phyloP scores from a whole-genome alignment of 305 asterid genomes.

The Fraxinus latifolia region DNA sequence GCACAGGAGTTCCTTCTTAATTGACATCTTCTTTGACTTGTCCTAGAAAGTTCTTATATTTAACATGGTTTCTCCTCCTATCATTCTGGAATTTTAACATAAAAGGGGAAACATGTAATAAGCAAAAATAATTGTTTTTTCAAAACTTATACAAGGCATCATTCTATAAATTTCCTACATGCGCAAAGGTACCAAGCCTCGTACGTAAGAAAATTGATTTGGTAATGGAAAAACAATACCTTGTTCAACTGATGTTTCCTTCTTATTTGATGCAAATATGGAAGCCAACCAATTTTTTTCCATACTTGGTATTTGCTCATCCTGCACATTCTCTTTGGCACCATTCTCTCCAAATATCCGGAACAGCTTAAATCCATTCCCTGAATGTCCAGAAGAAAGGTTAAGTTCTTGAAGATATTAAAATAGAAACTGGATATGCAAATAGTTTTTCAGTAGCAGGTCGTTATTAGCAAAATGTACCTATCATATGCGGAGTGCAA shows the following conservation, averaged over 20 bases:
- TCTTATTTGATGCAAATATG: conserved; percentile 42
- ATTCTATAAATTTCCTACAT: not conserved
- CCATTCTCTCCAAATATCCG: conserved; percentile 38
- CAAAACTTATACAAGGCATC: not conserved
- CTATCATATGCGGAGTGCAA: not conserved
- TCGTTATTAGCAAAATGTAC: not conserved
- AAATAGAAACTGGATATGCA: not conserved
- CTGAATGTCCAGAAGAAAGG: conserved; percentile 41
- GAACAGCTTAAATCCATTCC: conserved; percentile 53
- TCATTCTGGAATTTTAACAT: not conserved
- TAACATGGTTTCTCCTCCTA: not conserved
- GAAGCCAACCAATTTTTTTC: conserved; percentile 58
- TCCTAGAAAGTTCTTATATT: not conserved
- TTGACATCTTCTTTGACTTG: not conserved
- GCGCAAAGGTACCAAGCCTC: not conserved
- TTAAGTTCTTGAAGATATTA: not conserved
- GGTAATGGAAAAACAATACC: conserved; percentile 32
- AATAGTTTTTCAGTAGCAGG: not conserved
- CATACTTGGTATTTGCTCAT: conserved; percentile 32
- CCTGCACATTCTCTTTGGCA: conserved; percentile 27
- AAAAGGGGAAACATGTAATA: not conserved
- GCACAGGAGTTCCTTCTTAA: not conserved
- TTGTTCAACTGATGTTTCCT: conserved; percentile 39
- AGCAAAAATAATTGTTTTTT: not conserved
- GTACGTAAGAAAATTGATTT: not conserved